Evolutionary conservation across 2,329 filamentous ascomycete genomes (phyloP).

Genomic region (Escovopsis sp.): DNA sequence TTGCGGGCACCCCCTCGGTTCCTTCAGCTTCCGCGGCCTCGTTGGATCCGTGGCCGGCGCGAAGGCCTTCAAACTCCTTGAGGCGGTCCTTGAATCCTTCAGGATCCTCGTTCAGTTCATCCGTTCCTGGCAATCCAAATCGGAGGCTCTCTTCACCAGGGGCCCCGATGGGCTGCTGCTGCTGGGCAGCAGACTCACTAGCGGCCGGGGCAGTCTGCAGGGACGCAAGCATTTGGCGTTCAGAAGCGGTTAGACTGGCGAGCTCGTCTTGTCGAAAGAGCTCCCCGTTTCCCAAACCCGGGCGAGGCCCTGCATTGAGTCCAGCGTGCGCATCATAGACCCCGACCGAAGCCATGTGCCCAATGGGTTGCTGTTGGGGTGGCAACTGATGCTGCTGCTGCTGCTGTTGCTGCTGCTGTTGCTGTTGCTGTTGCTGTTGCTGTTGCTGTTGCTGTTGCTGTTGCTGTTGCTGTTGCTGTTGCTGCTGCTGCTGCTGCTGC

Average conservation of each 20-base stretch:
- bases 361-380: slow-evolving; percentile 22
- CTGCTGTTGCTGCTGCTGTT: no score
- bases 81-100: slow-evolving; percentile 57
- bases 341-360: slow-evolving; percentile 44
- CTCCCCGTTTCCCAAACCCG: slow-evolving; percentile 26
- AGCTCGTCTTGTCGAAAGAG: slow-evolving; percentile 60
- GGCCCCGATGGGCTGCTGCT: slow-evolving; percentile 22
- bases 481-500: no score
- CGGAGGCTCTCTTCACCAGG: slow-evolving; percentile 23
- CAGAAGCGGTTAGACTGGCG: slow-evolving; percentile 42
- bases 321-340: slow-evolving; percentile 52
- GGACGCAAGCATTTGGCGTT: slow-evolving; percentile 37
- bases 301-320: slow-evolving; percentile 11
- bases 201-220: slow-evolving; percentile 11
- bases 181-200: slow-evolving; percentile 13
- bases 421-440: no score
- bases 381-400: no score
- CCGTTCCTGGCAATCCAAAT: slow-evolving; percentile 33
- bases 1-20: background rate
- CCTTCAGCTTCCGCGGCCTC: slow-evolving; percentile 18
- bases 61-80: slow-evolving; percentile 67
- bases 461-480: no score
- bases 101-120: slow-evolving; percentile 36
- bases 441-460: no score
- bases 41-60: slow-evolving; percentile 54